phyloP scores from a whole-genome alignment of 2,329 filamentous ascomycete species.

The Cordyceps tenuipes region DNA sequence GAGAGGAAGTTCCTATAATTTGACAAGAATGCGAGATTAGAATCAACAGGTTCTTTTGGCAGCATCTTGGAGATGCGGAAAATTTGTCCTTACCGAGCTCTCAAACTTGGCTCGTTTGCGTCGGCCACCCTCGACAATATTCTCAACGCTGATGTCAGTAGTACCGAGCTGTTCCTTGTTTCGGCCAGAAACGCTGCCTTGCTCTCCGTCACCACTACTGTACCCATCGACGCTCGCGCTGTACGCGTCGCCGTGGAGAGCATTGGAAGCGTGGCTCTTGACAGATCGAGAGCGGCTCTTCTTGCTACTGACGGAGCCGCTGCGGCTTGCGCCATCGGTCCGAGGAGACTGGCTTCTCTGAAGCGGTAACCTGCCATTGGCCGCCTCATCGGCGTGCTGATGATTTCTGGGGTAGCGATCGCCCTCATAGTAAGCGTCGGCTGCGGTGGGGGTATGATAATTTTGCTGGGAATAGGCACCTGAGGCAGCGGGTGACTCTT shows the following conservation, averaged over 20 bases:
- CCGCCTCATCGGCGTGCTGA: constrained; percentile 52
- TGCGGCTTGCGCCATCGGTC: constrained; percentile 59
- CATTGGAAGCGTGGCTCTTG: constrained; percentile 53
- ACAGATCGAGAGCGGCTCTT: constrained; percentile 61
- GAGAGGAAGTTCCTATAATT: constrained; percentile 74
- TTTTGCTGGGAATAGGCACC: constrained; percentile 21
- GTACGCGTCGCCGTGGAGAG: constrained; percentile 48
- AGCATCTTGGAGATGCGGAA: not conserved
- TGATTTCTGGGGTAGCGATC: constrained; percentile 38
- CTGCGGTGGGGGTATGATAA: constrained; percentile 34
- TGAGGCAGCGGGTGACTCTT: constrained; percentile 46
- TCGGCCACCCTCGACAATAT: constrained; percentile 94
- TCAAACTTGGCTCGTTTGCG: constrained; percentile 92
- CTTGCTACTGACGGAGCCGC: constrained; percentile 53
- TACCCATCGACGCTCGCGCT: constrained; percentile 65
- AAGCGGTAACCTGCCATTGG: constrained; percentile 56
- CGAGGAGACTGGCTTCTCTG: constrained; percentile 73
- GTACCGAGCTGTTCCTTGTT: constrained; percentile 82
- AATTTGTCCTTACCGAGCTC: constrained; percentile 70
- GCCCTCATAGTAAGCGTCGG: constrained; percentile 43
- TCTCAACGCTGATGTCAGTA: constrained; percentile 95
- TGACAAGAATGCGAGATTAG: constrained; percentile 18
- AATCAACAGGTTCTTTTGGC: not conserved
- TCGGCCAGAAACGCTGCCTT: constrained; percentile 64
- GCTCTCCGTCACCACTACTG: constrained; percentile 78